A percentile compares a stretch with the other conserved stretches of the same genome.
Evolutionary conservation across 1,284 basidiomycete species (phyloP).

Genomic region (Fomes fomentarius): DNA sequence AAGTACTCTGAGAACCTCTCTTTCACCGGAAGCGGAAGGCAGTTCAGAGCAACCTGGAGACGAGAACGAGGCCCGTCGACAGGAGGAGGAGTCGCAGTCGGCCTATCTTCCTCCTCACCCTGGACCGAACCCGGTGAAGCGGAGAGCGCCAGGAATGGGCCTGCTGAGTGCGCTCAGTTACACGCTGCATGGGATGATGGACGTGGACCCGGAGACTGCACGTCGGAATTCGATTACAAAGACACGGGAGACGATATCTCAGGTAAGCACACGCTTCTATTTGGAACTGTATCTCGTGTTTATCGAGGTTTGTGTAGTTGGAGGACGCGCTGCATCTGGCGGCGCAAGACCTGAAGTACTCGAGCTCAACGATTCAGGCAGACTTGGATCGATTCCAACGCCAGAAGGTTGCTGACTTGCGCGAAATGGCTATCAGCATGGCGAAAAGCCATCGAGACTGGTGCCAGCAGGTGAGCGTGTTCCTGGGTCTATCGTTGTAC

Average conservation of each 20-base stretch:
- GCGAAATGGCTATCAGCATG: constrained; percentile 91
- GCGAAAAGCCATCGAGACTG: constrained; percentile 92
- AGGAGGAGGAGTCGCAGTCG: constrained; percentile 35
- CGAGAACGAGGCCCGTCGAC: constrained; percentile 33
- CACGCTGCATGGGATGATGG: constrained; percentile 97
- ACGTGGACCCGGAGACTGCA: constrained; percentile 96
- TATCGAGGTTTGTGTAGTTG: constrained; percentile 58
- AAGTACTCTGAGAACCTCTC: constrained; percentile 27
- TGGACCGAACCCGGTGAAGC: constrained; percentile 65
- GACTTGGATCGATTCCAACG: constrained; percentile 98
- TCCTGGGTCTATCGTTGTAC: not conserved
- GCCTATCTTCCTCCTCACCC: constrained; percentile 73
- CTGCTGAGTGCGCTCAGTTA: constrained; percentile 92
- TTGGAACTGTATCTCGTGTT: not conserved
- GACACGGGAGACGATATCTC: constrained; percentile 91
- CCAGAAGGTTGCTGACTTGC: constrained; percentile 95
- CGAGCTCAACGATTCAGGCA: constrained; percentile 94
- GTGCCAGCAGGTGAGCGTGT: constrained; percentile 80
- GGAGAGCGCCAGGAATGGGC: constrained; percentile 79
- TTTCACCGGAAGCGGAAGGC: constrained; percentile 10
- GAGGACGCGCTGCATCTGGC: constrained; percentile 91
- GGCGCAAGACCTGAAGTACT: constrained; percentile 93
- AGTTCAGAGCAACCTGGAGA: constrained; percentile 35
- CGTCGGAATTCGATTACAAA: constrained; percentile 92
- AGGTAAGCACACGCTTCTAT: constrained; percentile 53